Evolutionary conservation across 1,284 basidiomycete species (phyloP), one percentile per base, ranked within the genome.

Genomic region (Hymenochaete sp.): DNA sequence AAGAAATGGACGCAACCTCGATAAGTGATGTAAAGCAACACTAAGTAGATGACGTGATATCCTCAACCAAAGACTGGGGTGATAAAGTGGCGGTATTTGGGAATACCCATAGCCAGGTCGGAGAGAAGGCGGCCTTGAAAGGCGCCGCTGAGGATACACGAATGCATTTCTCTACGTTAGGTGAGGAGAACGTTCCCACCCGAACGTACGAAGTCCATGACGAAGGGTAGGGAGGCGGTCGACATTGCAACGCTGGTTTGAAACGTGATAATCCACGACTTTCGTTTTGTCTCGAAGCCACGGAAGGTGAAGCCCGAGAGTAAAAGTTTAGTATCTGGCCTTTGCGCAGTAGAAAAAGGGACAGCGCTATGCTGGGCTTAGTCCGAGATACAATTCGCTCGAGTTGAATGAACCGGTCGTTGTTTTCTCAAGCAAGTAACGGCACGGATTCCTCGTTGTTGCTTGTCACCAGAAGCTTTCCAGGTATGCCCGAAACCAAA

Each of bases 221-320:
- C n/a, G 28, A 46, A 46, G 9, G 44, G 44, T 7, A 46, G 18
- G 19, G 38, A 40, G 19, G 38, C 37, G 1, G 19, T 10, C 2
- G 44, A 38, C 38, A 46, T 46, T 6, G 14, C 7, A 10, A 21
- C 26, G 26, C 44, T 38, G 10, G 44, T 18, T 13, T 32, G 16
- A 28, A 46, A 46, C 19, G 37, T 46, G 39, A 40, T 29, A 18
- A 46, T 39, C 44, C 44, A 46, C 19, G 44, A 18, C n/a, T 41
- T 39, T 24, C 35, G 44, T 14, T 40, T 46, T 9, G 24, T n/a
- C n/a, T n/a, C n/a, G n/a, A n/a, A n/a, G n/a, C n/a, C n/a, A n/a
- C n/a, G n/a, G n/a, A n/a, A n/a, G n/a, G n/a, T n/a, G n/a, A n/a
- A n/a, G n/a, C n/a, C n/a, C n/a, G n/a, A n/a, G n/a, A n/a, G n/a